Conservation (phyloP, 805 yeast genomes). For the Tetrapisispora taiwanensis region DNA sequence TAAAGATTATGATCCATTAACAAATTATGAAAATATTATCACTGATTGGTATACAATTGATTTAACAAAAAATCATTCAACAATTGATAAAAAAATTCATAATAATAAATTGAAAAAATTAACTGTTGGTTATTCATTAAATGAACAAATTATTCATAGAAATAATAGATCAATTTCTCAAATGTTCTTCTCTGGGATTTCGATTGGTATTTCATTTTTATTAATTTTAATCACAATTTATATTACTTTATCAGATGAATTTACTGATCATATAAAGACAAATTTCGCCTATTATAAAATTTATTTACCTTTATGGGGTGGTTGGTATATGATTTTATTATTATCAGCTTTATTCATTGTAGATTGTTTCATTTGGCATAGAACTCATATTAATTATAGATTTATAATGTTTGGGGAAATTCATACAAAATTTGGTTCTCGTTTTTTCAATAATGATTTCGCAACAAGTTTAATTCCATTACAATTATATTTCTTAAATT, state of each 20-base stretch:
- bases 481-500: conserved; percentile 53
- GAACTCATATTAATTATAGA: conserved; percentile 72
- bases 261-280: conserved; percentile 26
- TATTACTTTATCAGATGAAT: conserved; percentile 13
- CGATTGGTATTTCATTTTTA: conserved; percentile 63
- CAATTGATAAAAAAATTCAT: conserved; percentile 20
- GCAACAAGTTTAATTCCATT: conserved; percentile 29
- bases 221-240: conserved; percentile 51
- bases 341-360: conserved; percentile 54
- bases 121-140: conserved; percentile 23
- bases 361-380: conserved; percentile 64
- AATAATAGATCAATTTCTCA: conserved; percentile 27
- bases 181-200: conserved; percentile 54
- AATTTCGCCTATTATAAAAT: conserved; percentile 31
- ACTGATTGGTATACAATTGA: conserved; percentile 34
- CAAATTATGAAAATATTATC: conserved; percentile 25
- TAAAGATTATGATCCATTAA: conserved; percentile 22
- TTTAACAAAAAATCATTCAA: conserved; percentile 14
- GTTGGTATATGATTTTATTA: conserved; percentile 61
- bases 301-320: conserved; percentile 85
- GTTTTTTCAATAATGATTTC: conserved; percentile 29
- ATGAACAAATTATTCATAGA: conserved; percentile 28
- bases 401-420: conserved; percentile 76
- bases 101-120: conserved; percentile 22
- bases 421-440: conserved; percentile 46